A percentile compares a stretch with the other conserved stretches of the same genome.
phyloP scores from a whole-genome alignment of 805 yeast genomes.

The Wickerhamiella cacticola region DNA sequence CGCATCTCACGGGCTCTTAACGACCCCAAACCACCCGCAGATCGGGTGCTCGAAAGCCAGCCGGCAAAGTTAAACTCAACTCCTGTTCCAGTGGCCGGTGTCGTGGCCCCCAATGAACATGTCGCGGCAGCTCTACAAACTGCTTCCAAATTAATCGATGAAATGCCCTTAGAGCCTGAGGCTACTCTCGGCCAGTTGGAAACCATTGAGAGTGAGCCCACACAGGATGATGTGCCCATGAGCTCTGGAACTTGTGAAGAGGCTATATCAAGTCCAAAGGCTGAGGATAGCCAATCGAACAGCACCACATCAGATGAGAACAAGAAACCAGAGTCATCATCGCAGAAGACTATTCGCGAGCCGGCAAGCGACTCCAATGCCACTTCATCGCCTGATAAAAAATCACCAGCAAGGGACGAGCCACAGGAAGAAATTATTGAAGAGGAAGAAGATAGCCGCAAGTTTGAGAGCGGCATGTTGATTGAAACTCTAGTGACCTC shows the following conservation, averaged over 20 bases:
- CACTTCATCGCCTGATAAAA: no score
- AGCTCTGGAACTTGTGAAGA: not conserved
- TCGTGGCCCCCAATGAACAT: not conserved
- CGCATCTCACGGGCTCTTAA: conserved; percentile 3
- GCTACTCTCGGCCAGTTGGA: not conserved
- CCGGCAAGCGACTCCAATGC: no score
- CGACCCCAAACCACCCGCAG: not conserved
- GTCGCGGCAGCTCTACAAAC: not conserved
- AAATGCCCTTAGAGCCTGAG: conserved; percentile 8
- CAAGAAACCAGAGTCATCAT: no score
- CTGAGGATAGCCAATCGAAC: not conserved
- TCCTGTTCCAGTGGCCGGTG: not conserved
- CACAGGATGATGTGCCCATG: not conserved
- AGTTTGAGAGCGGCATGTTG: not conserved
- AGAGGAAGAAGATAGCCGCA: not conserved
- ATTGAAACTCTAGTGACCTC: conserved; percentile 1
- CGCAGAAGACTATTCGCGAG: no score
- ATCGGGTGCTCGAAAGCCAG: not conserved
- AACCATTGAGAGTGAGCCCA: not conserved
- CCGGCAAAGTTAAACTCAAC: not conserved
- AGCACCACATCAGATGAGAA: no score
- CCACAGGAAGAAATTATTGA: not conserved
- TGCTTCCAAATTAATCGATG: conserved; percentile 1
- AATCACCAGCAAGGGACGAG: not conserved
- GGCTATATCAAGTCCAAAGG: not conserved